Evolutionary conservation across 176 grass and related monocot species (phyloP).

Genomic region (Elymus sibiricus): DNA sequence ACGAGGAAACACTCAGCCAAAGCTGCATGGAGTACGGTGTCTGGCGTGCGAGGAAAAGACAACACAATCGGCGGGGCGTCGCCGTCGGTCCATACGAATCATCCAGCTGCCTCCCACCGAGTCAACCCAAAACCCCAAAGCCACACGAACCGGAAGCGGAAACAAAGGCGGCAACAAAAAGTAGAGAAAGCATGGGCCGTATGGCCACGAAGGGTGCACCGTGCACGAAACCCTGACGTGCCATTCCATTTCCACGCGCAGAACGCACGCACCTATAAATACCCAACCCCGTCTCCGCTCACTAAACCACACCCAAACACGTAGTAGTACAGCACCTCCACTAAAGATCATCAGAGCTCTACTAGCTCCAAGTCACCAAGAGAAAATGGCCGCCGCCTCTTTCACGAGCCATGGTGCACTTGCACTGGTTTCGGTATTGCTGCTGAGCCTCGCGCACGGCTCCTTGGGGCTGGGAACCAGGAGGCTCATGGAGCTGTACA

Average conservation of each 20-base stretch:
- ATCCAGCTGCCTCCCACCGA: conserved; percentile 42
- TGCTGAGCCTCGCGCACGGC: conserved; percentile 30
- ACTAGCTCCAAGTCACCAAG: background rate
- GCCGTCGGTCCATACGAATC: conserved; percentile 14
- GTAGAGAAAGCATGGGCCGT: background rate
- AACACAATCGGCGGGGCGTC: conserved; percentile 16
- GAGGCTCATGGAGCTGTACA: conserved; percentile 51
- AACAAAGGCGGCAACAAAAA: background rate
- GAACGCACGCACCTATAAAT: conserved; percentile 27
- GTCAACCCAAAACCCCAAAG: conserved; percentile 13
- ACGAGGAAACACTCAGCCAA: background rate
- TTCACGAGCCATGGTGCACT: background rate
- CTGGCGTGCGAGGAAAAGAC: conserved; percentile 20
- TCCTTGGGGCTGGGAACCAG: conserved; percentile 27
- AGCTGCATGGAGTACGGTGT: background rate
- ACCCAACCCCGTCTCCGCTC: background rate
- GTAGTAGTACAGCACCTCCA: background rate
- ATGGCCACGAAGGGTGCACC: conserved; percentile 6
- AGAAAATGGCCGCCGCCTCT: conserved; percentile 36
- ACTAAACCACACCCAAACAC: conserved; percentile 23
- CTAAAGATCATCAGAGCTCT: background rate
- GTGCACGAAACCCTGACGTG: conserved; percentile 25
- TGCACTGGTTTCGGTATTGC: background rate
- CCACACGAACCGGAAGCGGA: background rate
- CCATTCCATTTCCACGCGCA: background rate